Percentiles rank a stretch among this genome's conserved stretches.
Evolutionary conservation across 257 asterid genomes (phyloP).

Genomic region (Lavandula angustifolia): DNA sequence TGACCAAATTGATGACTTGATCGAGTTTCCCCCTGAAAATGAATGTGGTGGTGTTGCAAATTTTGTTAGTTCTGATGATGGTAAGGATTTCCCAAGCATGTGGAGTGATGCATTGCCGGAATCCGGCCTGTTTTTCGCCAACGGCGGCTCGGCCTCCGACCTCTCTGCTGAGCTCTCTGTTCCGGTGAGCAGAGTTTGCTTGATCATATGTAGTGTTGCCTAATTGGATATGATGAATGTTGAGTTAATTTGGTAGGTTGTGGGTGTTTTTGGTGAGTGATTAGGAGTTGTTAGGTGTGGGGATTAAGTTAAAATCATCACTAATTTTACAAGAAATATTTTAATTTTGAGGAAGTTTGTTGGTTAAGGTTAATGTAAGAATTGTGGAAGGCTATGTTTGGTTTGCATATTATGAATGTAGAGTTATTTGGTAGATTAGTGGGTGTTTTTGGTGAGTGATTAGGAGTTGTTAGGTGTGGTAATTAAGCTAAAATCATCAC

Average conservation of each 20-base stretch:
- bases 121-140: conserved; percentile 52
- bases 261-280: conserved; percentile 20
- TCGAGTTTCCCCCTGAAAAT: conserved; percentile 75
- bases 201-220: conserved; percentile 18
- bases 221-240: background rate
- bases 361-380: too few species aligned
- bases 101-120: conserved; percentile 67
- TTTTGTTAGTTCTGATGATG: conserved; percentile 44
- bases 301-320: conserved; percentile 2
- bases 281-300: conserved; percentile 32
- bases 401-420: background rate
- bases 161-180: conserved; percentile 73
- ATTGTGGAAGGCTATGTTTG: too few species aligned
- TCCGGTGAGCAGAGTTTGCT: conserved; percentile 56
- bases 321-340: background rate
- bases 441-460: conserved; percentile 23
- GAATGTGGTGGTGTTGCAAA: conserved; percentile 37
- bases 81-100: conserved; percentile 59
- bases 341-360: background rate
- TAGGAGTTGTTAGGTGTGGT: conserved; percentile 32
- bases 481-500: conserved; percentile 2
- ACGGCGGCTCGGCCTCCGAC: conserved; percentile 45
- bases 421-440: conserved; percentile 8
- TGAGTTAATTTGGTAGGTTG: conserved; percentile 4
- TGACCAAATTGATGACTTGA: conserved; percentile 83